Conservation (phyloP, 2,329 filamentous ascomycete genomes). For the Fusarium sp. region DNA sequence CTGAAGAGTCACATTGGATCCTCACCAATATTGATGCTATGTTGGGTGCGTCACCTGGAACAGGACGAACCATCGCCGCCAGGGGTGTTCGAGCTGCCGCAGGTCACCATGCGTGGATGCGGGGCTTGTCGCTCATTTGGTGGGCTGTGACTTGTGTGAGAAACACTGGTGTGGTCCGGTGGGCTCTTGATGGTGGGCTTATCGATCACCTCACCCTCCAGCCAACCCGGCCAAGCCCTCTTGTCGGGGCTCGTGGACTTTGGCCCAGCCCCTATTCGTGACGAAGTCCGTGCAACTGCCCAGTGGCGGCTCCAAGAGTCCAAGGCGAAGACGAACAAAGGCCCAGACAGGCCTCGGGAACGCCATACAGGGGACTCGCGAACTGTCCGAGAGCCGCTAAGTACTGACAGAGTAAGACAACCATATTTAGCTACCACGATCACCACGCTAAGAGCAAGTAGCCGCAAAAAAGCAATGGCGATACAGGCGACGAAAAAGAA, state of each 20-base stretch:
- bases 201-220: conserved; percentile 48
- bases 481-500: conserved; percentile 35
- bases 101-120: conserved; percentile 22
- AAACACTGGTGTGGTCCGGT: conserved; percentile 38
- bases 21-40: conserved; percentile 15
- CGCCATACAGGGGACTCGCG: conserved; percentile 30
- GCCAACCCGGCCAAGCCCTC: conserved; percentile 23
- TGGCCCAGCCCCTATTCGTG: conserved; percentile 43
- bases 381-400: conserved; percentile 34
- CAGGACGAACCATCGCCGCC: conserved; percentile 38
- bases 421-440: conserved; percentile 28
- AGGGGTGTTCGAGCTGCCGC: conserved; percentile 37
- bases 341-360: conserved; percentile 35
- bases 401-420: conserved; percentile 16
- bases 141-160: conserved; percentile 24
- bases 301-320: conserved; percentile 33
- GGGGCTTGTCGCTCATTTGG: conserved; percentile 12
- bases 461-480: conserved; percentile 31
- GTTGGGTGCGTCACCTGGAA: conserved; percentile 33
- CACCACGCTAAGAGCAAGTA: conserved; percentile 27
- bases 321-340: conserved; percentile 35
- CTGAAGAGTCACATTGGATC: conserved; percentile 29
- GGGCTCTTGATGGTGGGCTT: conserved; percentile 45
- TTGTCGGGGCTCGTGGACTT: conserved; percentile 28
- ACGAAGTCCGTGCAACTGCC: conserved; percentile 36